These are phyloP conservation scores for Rhypophila decipiens DNA, from an alignment of 495 filamentous ascomycete genomes.

Conservation along the genomic window DNA sequence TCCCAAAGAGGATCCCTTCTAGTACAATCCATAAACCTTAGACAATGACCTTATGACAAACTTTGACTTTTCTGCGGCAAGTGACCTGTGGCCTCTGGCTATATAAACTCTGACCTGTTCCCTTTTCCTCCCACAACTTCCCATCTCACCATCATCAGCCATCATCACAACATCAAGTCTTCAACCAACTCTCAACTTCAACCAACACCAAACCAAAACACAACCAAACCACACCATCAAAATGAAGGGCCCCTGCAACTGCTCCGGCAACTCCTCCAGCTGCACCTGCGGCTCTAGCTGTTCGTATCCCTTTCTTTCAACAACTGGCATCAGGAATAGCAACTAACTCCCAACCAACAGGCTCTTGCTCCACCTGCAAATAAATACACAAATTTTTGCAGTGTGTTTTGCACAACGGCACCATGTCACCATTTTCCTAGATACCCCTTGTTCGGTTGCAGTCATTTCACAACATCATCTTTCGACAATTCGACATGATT, in stretches of 20 bases:
- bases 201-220: constrained; percentile 2
- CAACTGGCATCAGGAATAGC: not conserved
- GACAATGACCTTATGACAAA: too few species aligned
- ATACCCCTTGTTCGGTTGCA: too few species aligned
- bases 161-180: too few species aligned
- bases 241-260: constrained; percentile 42
- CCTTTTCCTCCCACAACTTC: too few species aligned
- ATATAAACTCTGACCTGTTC: not conserved
- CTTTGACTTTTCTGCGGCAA: not conserved
- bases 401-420: too few species aligned
- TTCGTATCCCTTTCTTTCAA: constrained; percentile 19
- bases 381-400: too few species aligned
- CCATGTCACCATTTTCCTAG: too few species aligned
- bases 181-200: not conserved
- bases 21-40: too few species aligned
- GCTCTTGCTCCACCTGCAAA: constrained; percentile 29
- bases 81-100: not conserved
- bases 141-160: too few species aligned
- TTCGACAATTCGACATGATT: too few species aligned
- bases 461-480: too few species aligned
- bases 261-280: constrained; percentile 30
- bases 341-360: constrained; percentile 15
- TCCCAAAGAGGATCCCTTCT: too few species aligned
- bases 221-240: constrained; percentile 23
- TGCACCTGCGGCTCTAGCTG: constrained; percentile 37